phyloP scores from a whole-genome alignment of 805 yeast species.

The Ogataea haglerorum region DNA sequence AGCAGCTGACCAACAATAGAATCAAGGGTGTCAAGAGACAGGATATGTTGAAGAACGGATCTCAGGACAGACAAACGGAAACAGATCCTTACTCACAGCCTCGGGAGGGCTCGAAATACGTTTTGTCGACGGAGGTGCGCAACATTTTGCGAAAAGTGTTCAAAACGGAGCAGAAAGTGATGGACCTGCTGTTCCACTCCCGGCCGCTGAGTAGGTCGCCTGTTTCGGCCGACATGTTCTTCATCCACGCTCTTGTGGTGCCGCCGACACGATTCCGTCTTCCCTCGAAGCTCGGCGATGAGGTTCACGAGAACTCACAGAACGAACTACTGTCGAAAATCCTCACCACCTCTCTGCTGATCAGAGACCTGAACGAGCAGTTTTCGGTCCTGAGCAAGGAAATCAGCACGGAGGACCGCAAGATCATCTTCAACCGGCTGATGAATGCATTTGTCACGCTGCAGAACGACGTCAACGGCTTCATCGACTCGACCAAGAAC shows the following conservation, averaged over 20 bases:
- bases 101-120: slow-evolving; percentile 76
- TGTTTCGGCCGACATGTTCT: slow-evolving; percentile 76
- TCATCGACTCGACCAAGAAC: slow-evolving; percentile 87
- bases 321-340: slow-evolving; percentile 83
- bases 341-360: slow-evolving; percentile 72
- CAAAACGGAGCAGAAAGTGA: slow-evolving; percentile 62
- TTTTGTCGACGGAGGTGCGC: slow-evolving; percentile 83
- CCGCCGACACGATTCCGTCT: slow-evolving; percentile 96
- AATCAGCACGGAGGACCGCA: slow-evolving; percentile 66
- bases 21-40: slow-evolving; percentile 75
- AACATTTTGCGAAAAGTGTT: slow-evolving; percentile 75
- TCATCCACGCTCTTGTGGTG: slow-evolving; percentile 81
- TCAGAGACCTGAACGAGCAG: slow-evolving; percentile 87
- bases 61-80: slow-evolving; percentile 7
- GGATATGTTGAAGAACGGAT: slow-evolving; percentile 52
- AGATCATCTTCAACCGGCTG: slow-evolving; percentile 75
- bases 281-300: slow-evolving; percentile 97
- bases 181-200: slow-evolving; percentile 76
- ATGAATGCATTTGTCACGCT: slow-evolving; percentile 95
- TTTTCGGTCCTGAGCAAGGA: slow-evolving; percentile 62
- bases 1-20: slow-evolving; percentile 77
- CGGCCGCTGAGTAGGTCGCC: slow-evolving; percentile 56
- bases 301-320: slow-evolving; percentile 89
- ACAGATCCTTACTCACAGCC: slow-evolving; percentile 47
- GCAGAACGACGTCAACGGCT: slow-evolving; percentile 92